Base-by-base conservation (phyloP, 2,329 filamentous ascomycete species). In the Cryphonectria nitschkei region DNA sequence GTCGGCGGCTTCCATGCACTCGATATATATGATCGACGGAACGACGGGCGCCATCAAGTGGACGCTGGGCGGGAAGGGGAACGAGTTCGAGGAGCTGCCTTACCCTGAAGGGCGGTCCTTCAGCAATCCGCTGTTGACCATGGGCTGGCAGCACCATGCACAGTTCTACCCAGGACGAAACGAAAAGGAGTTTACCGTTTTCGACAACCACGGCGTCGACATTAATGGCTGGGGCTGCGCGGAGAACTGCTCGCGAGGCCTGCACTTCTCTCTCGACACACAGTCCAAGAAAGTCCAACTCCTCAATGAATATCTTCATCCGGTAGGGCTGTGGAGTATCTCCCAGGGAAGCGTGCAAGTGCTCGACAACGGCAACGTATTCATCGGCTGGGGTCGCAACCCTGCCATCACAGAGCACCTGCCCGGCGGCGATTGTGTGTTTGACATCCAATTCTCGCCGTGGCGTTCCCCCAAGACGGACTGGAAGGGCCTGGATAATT, bases 51-150 rank as follows among this genome's bases (percentile, higher is more conserved):
- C 86, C 54, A 77, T 78, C 41, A 79, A 87, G 26, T 89, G 87
- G 87, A 83, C 82, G 43, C 78, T 89, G 6, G 85, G 85, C 22
- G 87, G 87, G 39, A 79, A 81, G 65, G 75, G 78, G 65, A 86
- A 83, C 39, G 79, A 82, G 64, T 86, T 87, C 69, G 76, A 77
- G 60, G 79, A 78, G 62, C 76, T 77, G 11, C 61, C 69, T 5
- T 66, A 68, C 3, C 80, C 75, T 0, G 73, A 79, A 2, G 80
- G 80, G 6, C 76, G 78, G 1, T 75, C 81, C 39, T 84, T 85
- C 68, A 50, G 52, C 13, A 64, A 66, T 29, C 54, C 68, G 11
- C 37, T 70, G 54, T 34, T 70, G 37, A 66, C 68, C 7, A 66
- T 70, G 68, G 81, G 81, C 19, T 88, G 83, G 76, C 86, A 89